phyloP scores from a whole-genome alignment of 768 basidiomycete species.

The Pleurotus tuber-regium region DNA sequence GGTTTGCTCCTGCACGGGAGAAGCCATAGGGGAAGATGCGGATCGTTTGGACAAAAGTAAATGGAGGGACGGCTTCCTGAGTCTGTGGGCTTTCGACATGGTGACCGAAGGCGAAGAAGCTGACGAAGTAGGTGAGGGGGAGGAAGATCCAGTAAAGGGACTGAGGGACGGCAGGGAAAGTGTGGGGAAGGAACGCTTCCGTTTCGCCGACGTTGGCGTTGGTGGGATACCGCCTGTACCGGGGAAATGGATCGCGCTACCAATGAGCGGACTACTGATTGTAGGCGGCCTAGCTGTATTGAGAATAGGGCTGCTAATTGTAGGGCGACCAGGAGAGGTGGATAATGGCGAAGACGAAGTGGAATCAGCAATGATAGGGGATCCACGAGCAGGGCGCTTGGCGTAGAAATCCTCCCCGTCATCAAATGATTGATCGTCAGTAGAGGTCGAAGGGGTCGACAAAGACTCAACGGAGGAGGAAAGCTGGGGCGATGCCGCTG shows the following conservation, averaged over 20 bases:
- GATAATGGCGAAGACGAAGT: conserved; percentile 19
- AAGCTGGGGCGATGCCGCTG: conserved; percentile 43
- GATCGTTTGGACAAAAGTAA: conserved; percentile 68
- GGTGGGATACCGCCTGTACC: conserved; percentile 27
- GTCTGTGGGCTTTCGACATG: conserved; percentile 30
- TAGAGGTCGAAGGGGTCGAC: conserved; percentile 51
- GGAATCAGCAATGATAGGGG: conserved; percentile 28
- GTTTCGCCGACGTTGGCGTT: conserved; percentile 19
- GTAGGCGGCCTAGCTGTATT: conserved; percentile 1
- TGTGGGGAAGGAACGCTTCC: conserved; percentile 13
- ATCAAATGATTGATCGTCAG: conserved; percentile 41
- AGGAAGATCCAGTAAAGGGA: conserved; percentile 1
- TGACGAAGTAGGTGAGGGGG: conserved; percentile 21
- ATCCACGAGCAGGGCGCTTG: conserved; percentile 23
- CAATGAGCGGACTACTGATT: conserved; percentile 17
- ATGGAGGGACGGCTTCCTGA: conserved; percentile 70
- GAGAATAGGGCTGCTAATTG: conserved; percentile 28
- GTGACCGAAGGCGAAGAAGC: conserved; percentile 26
- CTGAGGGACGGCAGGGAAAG: conserved; percentile 11
- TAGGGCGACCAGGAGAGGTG: conserved; percentile 22
- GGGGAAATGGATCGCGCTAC: conserved; percentile 47
- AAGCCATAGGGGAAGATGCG: conserved; percentile 40
- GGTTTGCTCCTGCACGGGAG: conserved; percentile 18
- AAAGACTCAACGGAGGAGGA: conserved; percentile 63
- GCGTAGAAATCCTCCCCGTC: conserved; percentile 21